Evolutionary conservation across 768 basidiomycete species (phyloP), one percentile per base, ranked within the genome.

Genomic region (Kwoniella botswanensis): DNA sequence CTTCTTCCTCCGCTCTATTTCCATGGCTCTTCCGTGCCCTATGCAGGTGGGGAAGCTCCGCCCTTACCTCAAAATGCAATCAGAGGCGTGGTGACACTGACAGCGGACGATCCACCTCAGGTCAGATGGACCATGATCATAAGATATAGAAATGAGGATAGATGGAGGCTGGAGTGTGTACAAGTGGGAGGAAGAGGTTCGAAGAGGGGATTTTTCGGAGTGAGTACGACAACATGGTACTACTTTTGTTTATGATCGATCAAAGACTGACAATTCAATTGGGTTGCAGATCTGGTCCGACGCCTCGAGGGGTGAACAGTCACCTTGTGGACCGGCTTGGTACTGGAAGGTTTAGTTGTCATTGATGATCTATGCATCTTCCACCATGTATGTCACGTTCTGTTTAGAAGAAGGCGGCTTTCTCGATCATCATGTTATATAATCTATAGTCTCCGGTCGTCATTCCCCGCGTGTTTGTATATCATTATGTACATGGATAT

Each of bases 101-200:
- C 81, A 35, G 68, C 77, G 44, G 82, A 83, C 56, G 52, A 75
- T 57, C 79, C 77, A 50, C 81, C 81, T 15, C 76, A 82, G 60
- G 79, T 83, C 17, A 76, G 79, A 58, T 82, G 79, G 78, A 83
- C 82, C 15, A 63, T 80, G 69, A 73, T 83, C 1, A 78, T 83
- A 24, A 29, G 78, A 35, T 82, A 82, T 60, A 75, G 77, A n/a
- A 79, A 77, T 10, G 71, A 79, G 54, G 82, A 83, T 71, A 35
- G 81, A 24, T 83, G 82, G 82, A 71, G 74, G 52, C 63, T 82
- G 11, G 80, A 81, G 57, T 74, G 79, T 15, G 79, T 82, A 0
- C 82, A 83, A 63, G 63, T 80, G 9, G 82, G 82, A 12, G 82
- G 82, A 2, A 65, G 79, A 18, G 79, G 81, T 0, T 70, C 71